These are phyloP conservation scores for Epichloe typhina DNA, from an alignment of 2,329 filamentous ascomycete genomes.

Conservation along the genomic window DNA sequence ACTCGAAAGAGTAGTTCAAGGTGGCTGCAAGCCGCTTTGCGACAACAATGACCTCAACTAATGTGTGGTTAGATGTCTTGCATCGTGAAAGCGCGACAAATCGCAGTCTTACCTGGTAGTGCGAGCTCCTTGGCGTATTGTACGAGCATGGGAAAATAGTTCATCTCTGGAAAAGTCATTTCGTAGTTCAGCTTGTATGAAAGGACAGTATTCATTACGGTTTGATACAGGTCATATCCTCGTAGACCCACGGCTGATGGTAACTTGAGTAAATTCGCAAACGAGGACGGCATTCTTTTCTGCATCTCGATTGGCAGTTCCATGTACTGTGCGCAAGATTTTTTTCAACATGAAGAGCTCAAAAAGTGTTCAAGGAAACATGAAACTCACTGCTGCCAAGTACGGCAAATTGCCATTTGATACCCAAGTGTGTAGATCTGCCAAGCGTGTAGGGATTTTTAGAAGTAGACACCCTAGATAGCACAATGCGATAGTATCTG, in stretches of 20 bases:
- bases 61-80: conserved; percentile 14
- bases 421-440: conserved; percentile 59
- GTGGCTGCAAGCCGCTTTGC: conserved; percentile 30
- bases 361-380: not conserved
- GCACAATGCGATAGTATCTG: conserved; percentile 65
- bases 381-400: conserved; percentile 45
- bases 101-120: conserved; percentile 50
- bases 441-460: conserved; percentile 61
- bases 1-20: conserved; percentile 39
- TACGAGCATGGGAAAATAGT: conserved; percentile 53
- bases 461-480: conserved; percentile 69
- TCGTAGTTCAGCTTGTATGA: conserved; percentile 56
- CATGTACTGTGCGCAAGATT: conserved; percentile 28
- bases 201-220: conserved; percentile 46
- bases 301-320: conserved; percentile 51
- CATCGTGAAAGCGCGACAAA: not conserved
- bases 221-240: conserved; percentile 48
- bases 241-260: conserved; percentile 27
- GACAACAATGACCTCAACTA: conserved; percentile 38
- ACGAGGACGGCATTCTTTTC: conserved; percentile 47
- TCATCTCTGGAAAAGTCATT: conserved; percentile 60
- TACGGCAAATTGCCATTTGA: conserved; percentile 57
- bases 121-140: conserved; percentile 58
- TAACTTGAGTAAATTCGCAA: conserved; percentile 45
- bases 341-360: not conserved